Evolutionary conservation across 108 stramenopile species (phyloP).

Genomic region (Nitzschia inconspicua): DNA sequence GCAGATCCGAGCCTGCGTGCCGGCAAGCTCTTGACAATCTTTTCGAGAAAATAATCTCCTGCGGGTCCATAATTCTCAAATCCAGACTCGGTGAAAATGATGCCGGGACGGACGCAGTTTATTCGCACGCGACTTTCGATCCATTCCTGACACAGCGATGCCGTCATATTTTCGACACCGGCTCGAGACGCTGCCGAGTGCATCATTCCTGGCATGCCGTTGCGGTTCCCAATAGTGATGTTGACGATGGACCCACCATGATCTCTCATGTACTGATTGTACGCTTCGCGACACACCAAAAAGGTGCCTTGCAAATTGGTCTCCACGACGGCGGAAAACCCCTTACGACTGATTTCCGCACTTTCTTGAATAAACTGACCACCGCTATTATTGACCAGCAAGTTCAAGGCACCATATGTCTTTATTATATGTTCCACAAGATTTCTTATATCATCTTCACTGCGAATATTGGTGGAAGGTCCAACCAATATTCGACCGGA

Average conservation of each 20-base stretch:
- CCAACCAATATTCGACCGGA: conserved; percentile 52
- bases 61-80: conserved; percentile 80
- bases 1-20: conserved; percentile 65
- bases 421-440: conserved; percentile 58
- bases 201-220: conserved; percentile 84
- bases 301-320: conserved; percentile 84
- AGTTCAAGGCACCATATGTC: conserved; percentile 49
- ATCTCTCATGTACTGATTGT: conserved; percentile 76
- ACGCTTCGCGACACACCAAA: conserved; percentile 70
- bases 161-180: conserved; percentile 86
- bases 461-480: conserved; percentile 70
- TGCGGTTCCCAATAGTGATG: conserved; percentile 82
- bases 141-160: conserved; percentile 83
- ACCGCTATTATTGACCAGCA: conserved; percentile 84
- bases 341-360: conserved; percentile 59
- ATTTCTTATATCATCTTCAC: conserved; percentile 57
- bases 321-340: conserved; percentile 77
- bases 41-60: conserved; percentile 58
- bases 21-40: conserved; percentile 57
- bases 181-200: conserved; percentile 82
- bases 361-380: conserved; percentile 75
- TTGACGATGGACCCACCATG: conserved; percentile 83
- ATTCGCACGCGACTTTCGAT: conserved; percentile 73
- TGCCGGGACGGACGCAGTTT: conserved; percentile 87
- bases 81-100: conserved; percentile 80